Conservation (phyloP, 345 rosid genomes). For the Populus pruinosa region DNA sequence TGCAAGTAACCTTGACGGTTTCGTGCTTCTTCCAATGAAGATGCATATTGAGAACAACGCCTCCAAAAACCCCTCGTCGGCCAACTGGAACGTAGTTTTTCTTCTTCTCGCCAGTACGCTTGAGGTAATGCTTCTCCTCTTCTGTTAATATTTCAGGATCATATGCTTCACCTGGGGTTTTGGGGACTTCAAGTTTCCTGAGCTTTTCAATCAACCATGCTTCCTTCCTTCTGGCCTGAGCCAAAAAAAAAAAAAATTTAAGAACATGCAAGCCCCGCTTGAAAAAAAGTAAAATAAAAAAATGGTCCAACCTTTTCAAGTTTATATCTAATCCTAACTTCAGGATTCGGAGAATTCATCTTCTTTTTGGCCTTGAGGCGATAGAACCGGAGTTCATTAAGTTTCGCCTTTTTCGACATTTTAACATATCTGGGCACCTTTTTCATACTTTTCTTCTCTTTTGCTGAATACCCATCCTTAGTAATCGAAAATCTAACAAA, state of each 20-base stretch:
- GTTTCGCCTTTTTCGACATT: slow-evolving; percentile 60
- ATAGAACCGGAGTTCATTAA: slow-evolving; percentile 76
- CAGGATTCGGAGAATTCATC: slow-evolving; percentile 94
- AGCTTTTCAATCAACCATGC: slow-evolving; percentile 86
- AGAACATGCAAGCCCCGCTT: neutral
- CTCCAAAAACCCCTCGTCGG: slow-evolving; percentile 94
- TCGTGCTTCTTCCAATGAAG: slow-evolving; percentile 98
- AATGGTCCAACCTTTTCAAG: slow-evolving; percentile 64
- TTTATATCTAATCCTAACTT: slow-evolving; percentile 86
- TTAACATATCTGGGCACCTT: slow-evolving; percentile 36
- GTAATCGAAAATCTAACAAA: slow-evolving; percentile 64
- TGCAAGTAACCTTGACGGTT: slow-evolving; percentile 86
- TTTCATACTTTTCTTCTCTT: slow-evolving; percentile 31
- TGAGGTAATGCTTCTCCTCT: slow-evolving; percentile 87
- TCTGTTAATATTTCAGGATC: slow-evolving; percentile 88
- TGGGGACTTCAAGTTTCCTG: slow-evolving; percentile 65
- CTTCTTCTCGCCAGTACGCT: slow-evolving; percentile 89
- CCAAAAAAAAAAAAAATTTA: neutral
- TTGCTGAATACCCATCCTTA: slow-evolving; percentile 22
- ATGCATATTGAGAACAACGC: slow-evolving; percentile 92
- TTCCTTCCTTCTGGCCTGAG: slow-evolving; percentile 83
- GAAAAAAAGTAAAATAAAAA: neutral
- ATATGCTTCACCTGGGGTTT: slow-evolving; percentile 48
- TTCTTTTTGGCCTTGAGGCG: slow-evolving; percentile 87
- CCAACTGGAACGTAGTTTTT: slow-evolving; percentile 80